Evolutionary conservation across 805 yeast species (phyloP).

Genomic region (Brettanomyces custersianus): DNA sequence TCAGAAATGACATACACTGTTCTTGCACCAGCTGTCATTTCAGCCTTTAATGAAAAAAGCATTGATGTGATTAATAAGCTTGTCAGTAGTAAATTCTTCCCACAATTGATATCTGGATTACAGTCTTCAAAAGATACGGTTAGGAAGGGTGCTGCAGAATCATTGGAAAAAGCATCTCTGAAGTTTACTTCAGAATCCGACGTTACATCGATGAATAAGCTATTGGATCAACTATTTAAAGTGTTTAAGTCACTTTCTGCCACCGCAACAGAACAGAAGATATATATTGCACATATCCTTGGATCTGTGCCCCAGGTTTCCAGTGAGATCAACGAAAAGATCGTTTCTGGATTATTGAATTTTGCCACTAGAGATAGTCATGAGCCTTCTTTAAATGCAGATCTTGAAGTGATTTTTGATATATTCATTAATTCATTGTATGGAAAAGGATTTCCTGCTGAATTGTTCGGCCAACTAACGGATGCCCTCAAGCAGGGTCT

Average conservation of each 20-base stretch:
- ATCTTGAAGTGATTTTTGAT: slow-evolving; percentile 40
- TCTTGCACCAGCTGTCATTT: slow-evolving; percentile 44
- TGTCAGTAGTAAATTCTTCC: slow-evolving; percentile 33
- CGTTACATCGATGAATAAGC: slow-evolving; percentile 20
- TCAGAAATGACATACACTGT: slow-evolving; percentile 60
- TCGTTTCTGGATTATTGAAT: slow-evolving; percentile 37
- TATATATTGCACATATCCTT: slow-evolving; percentile 39
- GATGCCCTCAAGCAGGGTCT: slow-evolving; percentile 46
- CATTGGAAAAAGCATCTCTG: slow-evolving; percentile 21
- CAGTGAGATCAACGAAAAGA: slow-evolving; percentile 12
- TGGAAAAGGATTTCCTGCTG: slow-evolving; percentile 10
- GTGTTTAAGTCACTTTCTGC: slow-evolving; percentile 47
- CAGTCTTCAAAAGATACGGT: slow-evolving; percentile 67
- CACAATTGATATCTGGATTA: slow-evolving; percentile 44
- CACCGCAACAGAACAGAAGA: slow-evolving; percentile 58
- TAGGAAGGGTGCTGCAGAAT: slow-evolving; percentile 37
- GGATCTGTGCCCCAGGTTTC: slow-evolving; percentile 19
- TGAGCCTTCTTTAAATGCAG: slow-evolving; percentile 47
- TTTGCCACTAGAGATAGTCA: slow-evolving; percentile 68
- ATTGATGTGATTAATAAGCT: slow-evolving; percentile 36
- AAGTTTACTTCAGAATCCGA: slow-evolving; percentile 12
- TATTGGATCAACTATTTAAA: slow-evolving; percentile 47
- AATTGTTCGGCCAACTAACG: slow-evolving; percentile 16
- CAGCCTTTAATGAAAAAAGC: slow-evolving; percentile 17
- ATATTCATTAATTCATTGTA: slow-evolving; percentile 30